Conservation (phyloP, 2,329 filamentous ascomycete species). For the Xylaria digitata region DNA sequence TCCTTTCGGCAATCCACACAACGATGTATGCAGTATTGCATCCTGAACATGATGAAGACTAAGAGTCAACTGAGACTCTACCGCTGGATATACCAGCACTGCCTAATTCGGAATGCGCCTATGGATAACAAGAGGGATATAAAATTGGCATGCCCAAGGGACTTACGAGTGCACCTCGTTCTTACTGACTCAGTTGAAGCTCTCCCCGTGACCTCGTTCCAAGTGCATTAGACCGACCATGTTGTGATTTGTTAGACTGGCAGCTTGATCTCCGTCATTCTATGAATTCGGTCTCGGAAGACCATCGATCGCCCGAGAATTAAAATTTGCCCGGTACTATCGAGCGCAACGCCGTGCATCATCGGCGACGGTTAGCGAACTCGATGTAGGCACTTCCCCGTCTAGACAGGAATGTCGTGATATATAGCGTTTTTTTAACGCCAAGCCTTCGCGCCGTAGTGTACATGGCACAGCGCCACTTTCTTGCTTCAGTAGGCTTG, state of each 20-base stretch:
- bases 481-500: not conserved
- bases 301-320: not conserved
- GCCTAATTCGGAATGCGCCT: not conserved
- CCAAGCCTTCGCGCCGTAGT: not conserved
- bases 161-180: not conserved
- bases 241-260: not conserved
- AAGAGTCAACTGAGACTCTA: not conserved
- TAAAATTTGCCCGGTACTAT: conserved; percentile 7
- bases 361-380: not conserved
- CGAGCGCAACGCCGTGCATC: not conserved
- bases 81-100: not conserved
- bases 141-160: not conserved
- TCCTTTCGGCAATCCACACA: not conserved
- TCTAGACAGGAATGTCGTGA: not conserved
- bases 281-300: not conserved
- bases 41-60: not conserved
- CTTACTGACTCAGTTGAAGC: not conserved
- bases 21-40: not conserved
- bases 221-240: not conserved
- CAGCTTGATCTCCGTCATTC: not conserved
- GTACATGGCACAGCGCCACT: not conserved
- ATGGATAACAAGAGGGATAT: not conserved
- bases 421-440: not conserved
- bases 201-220: not conserved
- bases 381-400: not conserved